These are phyloP conservation scores for Leccinum longicurvipes DNA, from an alignment of 768 basidiomycete genomes.

Conservation along the genomic window DNA sequence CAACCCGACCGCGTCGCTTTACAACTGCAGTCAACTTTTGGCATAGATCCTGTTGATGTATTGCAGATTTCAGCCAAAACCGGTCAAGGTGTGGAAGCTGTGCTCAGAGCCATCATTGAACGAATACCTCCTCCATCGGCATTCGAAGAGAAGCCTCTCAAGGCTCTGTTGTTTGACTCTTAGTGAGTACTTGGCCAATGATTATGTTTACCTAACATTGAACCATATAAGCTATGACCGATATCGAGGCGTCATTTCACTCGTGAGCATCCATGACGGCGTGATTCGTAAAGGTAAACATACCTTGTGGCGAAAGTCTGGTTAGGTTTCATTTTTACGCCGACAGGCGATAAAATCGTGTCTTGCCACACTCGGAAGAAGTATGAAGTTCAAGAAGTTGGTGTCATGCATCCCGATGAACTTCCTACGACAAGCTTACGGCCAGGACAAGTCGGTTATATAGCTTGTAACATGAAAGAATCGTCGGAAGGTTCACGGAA, in stretches of 20 bases:
- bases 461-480: constrained; percentile 98
- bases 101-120: constrained; percentile 78
- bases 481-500: constrained; percentile 73
- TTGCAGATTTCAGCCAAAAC: constrained; percentile 91
- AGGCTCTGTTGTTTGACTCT: constrained; percentile 92
- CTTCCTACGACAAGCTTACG: constrained; percentile 62
- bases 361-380: constrained; percentile 83
- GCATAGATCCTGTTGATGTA: constrained; percentile 69
- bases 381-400: constrained; percentile 87
- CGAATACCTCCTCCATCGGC: constrained; percentile 81
- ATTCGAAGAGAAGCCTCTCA: constrained; percentile 50
- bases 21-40: constrained; percentile 82
- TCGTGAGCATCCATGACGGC: constrained; percentile 81
- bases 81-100: constrained; percentile 73
- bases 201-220: not conserved
- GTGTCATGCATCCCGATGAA: constrained; percentile 89
- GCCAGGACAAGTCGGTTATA: constrained; percentile 83
- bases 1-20: constrained; percentile 75
- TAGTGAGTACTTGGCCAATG: constrained; percentile 49
- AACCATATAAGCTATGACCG: constrained; percentile 72
- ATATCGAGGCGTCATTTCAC: constrained; percentile 92
- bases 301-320: not conserved
- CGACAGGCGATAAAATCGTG: constrained; percentile 80
- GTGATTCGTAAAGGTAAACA: constrained; percentile 71
- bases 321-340: not conserved